Conservation (phyloP, 495 filamentous ascomycete genomes). For the Aspergillus bridgeri region DNA sequence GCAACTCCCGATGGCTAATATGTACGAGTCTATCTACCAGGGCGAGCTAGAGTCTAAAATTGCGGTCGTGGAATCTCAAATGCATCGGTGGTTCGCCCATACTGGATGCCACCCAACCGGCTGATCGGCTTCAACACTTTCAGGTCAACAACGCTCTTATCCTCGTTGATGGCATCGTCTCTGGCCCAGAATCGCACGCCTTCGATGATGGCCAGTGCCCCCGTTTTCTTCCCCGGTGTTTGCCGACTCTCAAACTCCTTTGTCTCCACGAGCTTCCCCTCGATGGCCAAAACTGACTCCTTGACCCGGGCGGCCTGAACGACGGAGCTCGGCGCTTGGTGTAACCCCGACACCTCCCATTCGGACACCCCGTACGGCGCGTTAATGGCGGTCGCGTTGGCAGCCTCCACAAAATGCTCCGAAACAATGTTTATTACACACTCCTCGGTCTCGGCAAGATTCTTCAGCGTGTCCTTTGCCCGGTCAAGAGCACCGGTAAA, state of each 20-base stretch:
- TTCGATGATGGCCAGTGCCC: slow-evolving; percentile 75
- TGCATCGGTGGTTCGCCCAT: slow-evolving; percentile 65
- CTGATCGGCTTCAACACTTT: slow-evolving; percentile 68
- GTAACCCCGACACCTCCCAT: slow-evolving; percentile 77
- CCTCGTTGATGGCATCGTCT: slow-evolving; percentile 82
- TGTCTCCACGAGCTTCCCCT: slow-evolving; percentile 69
- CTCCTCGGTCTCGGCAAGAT: slow-evolving; percentile 67
- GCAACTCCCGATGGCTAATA: background rate
- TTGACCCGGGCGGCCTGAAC: slow-evolving; percentile 72
- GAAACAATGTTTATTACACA: slow-evolving; percentile 82
- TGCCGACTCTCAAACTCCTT: slow-evolving; percentile 71
- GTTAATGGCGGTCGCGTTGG: slow-evolving; percentile 75
- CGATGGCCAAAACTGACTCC: slow-evolving; percentile 79
- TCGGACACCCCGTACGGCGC: slow-evolving; percentile 75
- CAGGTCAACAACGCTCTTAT: slow-evolving; percentile 67
- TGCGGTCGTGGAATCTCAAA: slow-evolving; percentile 72
- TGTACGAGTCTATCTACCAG: background rate
- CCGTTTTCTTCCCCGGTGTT: slow-evolving; percentile 66
- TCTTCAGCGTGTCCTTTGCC: slow-evolving; percentile 74
- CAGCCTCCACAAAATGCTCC: slow-evolving; percentile 83
- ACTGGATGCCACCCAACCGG: slow-evolving; percentile 81
- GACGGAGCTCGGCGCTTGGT: slow-evolving; percentile 60
- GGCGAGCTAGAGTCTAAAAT: slow-evolving; percentile 19
- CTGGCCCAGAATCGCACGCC: slow-evolving; percentile 84
- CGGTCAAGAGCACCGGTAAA: slow-evolving; percentile 51